Percentiles rank a stretch among this genome's conserved stretches.
These are phyloP conservation scores for Claviceps sp. DNA, from an alignment of 2,329 filamentous ascomycete species.

Conservation along the genomic window DNA sequence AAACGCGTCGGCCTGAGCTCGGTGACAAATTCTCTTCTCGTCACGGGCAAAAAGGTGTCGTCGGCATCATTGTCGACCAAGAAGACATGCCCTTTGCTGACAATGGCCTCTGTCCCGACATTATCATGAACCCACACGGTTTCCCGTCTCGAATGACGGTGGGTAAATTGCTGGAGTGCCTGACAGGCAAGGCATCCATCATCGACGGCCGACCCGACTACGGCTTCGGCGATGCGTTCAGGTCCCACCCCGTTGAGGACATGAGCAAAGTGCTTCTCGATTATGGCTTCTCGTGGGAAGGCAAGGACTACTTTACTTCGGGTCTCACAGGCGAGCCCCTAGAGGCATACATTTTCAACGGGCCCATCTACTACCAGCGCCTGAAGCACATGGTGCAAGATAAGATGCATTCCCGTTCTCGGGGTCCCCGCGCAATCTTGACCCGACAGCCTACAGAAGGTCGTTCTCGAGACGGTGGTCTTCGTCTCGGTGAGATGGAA, in stretches of 20 bases:
- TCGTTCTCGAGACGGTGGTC: constrained; percentile 79
- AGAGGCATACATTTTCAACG: constrained; percentile 95
- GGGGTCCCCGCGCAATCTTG: constrained; percentile 79
- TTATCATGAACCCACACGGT: constrained; percentile 99
- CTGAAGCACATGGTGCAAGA: constrained; percentile 99
- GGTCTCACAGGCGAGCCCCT: constrained; percentile 90
- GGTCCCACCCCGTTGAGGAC: constrained; percentile 72
- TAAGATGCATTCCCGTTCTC: constrained; percentile 94
- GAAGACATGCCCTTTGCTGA: constrained; percentile 96
- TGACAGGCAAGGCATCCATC: constrained; percentile 88
- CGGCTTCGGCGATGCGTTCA: constrained; percentile 67
- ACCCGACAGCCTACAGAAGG: constrained; percentile 95
- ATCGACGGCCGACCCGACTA: constrained; percentile 77
- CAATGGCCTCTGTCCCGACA: constrained; percentile 81
- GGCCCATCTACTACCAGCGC: constrained; percentile 98
- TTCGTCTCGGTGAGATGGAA: constrained; percentile 96
- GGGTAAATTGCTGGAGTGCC: constrained; percentile 88
- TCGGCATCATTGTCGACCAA: constrained; percentile 91
- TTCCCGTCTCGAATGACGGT: constrained; percentile 99
- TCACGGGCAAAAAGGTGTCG: constrained; percentile 96
- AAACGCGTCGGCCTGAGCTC: constrained; percentile 86
- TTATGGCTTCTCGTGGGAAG: constrained; percentile 89
- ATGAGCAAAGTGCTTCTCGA: constrained; percentile 78
- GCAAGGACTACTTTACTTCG: constrained; percentile 92
- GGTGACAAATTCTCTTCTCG: constrained; percentile 98